Base-by-base conservation (phyloP, 192 early-diverging fungal genomes). In the Coemansia sp. region DNA sequence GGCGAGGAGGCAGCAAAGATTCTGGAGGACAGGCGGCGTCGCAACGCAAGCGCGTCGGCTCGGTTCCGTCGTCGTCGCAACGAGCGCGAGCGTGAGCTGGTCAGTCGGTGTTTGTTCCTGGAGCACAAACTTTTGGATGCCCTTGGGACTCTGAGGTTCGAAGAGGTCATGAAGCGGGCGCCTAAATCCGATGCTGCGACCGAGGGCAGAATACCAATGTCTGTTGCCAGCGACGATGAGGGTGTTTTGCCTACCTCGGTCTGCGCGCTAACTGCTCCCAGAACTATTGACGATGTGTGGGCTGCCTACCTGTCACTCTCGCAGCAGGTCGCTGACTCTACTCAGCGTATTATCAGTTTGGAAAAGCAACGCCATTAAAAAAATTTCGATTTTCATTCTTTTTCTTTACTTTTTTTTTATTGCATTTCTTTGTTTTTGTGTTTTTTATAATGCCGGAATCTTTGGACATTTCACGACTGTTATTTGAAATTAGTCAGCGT, bases 51-150 rank as follows among this genome's bases (percentile, higher is more conserved):
- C 53, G 89, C 89, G 0, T 88, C 87, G 8, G 87, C 89, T 6
- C 62, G 89, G 40, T 90, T 90, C 68, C 82, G 89, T 49, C 87
- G 87, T 58, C 87, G 89, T 2, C 83, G 89, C 64, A 90, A 90
- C 59, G 84, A 88, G 63, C 82, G 87, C 13, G 89, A 88, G 68
- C 73, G 83, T 35, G 89, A 88, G 40, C 79, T 87, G 66, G 74
- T 80, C 19, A 74, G 84, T 16, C 77, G 84, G 67, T 90, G 87
- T 60, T 39, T 82, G 66, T 76, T 74, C 14, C 68, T 89, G 11
- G 87, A 89, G 61, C 72, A 76, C 37, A 64, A 70, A 16, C 60
- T 82, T 52, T 47, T 70, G 50, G 67, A 76, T 64, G 35, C 63
- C 13, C 19, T 82, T 16, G 71, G 79, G 0, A 4, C 63, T 8